Conservation (phyloP, 208 protist genomes). For the Tritrichomonas musculus region DNA sequence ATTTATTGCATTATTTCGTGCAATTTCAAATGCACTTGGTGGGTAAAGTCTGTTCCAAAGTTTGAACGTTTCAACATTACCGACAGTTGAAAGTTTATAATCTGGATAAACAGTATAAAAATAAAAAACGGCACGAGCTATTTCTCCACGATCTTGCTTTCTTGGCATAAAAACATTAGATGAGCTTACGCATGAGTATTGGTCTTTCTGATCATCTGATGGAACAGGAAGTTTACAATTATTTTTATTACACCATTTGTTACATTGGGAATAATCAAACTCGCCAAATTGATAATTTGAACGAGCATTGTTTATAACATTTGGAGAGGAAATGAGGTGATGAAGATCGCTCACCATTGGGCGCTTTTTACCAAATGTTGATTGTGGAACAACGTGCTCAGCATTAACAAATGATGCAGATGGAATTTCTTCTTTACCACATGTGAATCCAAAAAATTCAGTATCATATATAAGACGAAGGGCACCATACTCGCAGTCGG, state of each 20-base stretch:
- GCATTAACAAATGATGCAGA: background rate
- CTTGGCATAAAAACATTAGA: background rate
- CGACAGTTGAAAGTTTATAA: background rate
- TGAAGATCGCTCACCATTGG: background rate
- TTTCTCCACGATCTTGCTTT: background rate
- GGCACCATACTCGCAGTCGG: background rate
- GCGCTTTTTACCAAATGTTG: background rate
- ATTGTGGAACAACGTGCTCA: constrained; percentile 10
- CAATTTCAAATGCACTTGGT: background rate
- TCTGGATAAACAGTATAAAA: background rate
- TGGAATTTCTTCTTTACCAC: background rate
- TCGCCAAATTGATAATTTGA: background rate
- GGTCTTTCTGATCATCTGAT: background rate
- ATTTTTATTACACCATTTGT: background rate
- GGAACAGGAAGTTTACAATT: background rate
- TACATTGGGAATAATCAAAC: background rate
- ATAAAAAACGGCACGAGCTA: background rate
- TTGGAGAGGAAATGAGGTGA: background rate
- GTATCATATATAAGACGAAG: background rate
- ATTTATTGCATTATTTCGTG: background rate
- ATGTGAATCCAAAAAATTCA: background rate
- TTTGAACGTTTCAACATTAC: background rate
- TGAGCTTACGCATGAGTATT: background rate
- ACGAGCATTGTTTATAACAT: background rate
- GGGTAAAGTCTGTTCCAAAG: background rate